These are phyloP conservation scores for Kockovaella imperatae DNA, from an alignment of 768 basidiomycete species.

Conservation along the genomic window DNA sequence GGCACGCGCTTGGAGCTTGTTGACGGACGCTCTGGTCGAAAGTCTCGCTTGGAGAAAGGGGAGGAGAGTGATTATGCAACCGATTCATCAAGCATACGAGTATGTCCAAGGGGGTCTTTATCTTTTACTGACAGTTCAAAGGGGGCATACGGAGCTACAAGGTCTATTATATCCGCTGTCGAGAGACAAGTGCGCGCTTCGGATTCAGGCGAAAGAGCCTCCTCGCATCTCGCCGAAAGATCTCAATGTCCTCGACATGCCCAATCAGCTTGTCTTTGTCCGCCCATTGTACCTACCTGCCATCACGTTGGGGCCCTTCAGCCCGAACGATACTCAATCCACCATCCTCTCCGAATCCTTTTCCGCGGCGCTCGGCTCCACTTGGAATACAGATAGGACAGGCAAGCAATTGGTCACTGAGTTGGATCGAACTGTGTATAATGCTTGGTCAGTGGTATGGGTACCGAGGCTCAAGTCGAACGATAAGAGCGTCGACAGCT, in stretches of 20 bases:
- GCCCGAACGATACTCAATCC: not conserved
- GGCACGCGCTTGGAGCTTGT: not conserved
- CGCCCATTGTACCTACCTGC: not conserved
- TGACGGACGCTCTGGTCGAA: slow-evolving; percentile 8
- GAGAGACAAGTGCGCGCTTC: not conserved
- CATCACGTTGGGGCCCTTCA: not conserved
- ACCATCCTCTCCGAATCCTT: not conserved
- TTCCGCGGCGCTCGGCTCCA: slow-evolving; percentile 1
- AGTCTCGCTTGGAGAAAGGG: slow-evolving; percentile 10
- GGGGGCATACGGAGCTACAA: not conserved
- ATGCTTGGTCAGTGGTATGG: slow-evolving; percentile 17
- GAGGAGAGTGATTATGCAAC: slow-evolving; percentile 1
- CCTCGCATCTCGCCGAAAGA: not conserved
- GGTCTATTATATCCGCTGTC: not conserved
- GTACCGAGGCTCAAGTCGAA: slow-evolving; percentile 1
- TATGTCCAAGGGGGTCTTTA: no score
- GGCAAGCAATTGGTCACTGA: not conserved
- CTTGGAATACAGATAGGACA: not conserved
- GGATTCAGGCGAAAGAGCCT: not conserved
- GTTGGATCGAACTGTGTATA: not conserved
- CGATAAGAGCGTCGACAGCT: not conserved
- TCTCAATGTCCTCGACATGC: not conserved
- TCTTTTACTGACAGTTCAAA: not conserved
- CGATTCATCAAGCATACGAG: no score
- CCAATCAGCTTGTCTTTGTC: not conserved